Conservation (phyloP, 2,329 filamentous ascomycete species). For the Blumeriella jaapii region DNA sequence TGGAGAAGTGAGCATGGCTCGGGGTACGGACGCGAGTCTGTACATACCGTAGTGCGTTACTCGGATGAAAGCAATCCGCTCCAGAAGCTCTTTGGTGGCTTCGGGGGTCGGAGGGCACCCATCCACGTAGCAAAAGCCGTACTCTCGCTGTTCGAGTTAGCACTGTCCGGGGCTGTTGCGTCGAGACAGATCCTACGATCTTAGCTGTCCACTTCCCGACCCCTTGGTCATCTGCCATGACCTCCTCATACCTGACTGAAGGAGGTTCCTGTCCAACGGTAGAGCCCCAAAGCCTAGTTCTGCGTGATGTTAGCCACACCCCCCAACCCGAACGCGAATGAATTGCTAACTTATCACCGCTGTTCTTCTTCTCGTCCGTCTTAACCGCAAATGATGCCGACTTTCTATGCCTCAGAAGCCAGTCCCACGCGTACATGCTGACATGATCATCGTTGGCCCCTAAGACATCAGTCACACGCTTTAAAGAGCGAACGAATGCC, state of each 20-base stretch:
- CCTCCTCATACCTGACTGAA: conserved; percentile 44
- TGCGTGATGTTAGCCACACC: conserved; percentile 20
- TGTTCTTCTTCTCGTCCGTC: conserved; percentile 21
- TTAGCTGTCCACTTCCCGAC: conserved; percentile 51
- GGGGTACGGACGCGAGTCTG: background rate
- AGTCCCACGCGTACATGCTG: conserved; percentile 55
- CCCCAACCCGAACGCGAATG: conserved; percentile 9
- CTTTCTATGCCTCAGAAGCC: conserved; percentile 39
- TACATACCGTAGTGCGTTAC: conserved; percentile 75
- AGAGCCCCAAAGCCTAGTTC: conserved; percentile 30
- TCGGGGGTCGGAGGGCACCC: conserved; percentile 56
- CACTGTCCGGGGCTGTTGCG: background rate
- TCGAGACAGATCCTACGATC: conserved; percentile 39
- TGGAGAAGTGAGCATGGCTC: conserved; percentile 17
- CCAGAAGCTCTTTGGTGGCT: conserved; percentile 62
- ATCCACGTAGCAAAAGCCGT: conserved; percentile 70
- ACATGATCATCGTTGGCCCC: conserved; percentile 57
- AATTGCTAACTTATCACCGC: conserved; percentile 13
- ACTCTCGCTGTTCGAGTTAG: conserved; percentile 40
- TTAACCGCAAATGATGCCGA: conserved; percentile 19
- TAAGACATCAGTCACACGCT: conserved; percentile 1
- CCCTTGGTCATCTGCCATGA: conserved; percentile 44
- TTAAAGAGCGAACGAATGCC: conserved; percentile 15
- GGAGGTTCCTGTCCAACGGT: conserved; percentile 38
- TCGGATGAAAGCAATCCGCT: conserved; percentile 76